A percentile compares a stretch with the other conserved stretches of the same genome.
Evolutionary conservation across 805 yeast species (phyloP).

Genomic region (Debaryomyces prosopidis): DNA sequence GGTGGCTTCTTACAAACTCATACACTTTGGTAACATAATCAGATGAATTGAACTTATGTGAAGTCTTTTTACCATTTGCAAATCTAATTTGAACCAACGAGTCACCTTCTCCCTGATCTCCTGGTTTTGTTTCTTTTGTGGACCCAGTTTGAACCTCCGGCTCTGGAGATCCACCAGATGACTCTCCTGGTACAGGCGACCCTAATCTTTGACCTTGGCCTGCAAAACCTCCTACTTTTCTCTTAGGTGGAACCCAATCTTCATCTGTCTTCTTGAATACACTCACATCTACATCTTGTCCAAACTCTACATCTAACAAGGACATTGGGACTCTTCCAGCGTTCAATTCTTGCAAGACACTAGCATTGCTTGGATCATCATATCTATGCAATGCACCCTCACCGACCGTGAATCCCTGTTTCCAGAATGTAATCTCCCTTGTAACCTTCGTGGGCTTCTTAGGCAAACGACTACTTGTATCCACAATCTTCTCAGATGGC

Average conservation of each 20-base stretch:
- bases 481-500: conserved; percentile 35
- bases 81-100: conserved; percentile 80
- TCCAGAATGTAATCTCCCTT: conserved; percentile 92
- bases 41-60: conserved; percentile 61
- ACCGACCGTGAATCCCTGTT: conserved; percentile 92
- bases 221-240: conserved; percentile 60
- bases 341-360: conserved; percentile 75
- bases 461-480: conserved; percentile 23
- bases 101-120: conserved; percentile 53
- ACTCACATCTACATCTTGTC: conserved; percentile 91
- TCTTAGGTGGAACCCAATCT: conserved; percentile 71
- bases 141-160: conserved; percentile 17
- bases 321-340: conserved; percentile 90
- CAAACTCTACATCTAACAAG: conserved; percentile 76
- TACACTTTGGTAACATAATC: conserved; percentile 69
- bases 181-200: conserved; percentile 81
- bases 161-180: conserved; percentile 29
- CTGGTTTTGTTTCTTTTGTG: conserved; percentile 18
- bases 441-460: conserved; percentile 51
- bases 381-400: conserved; percentile 85
- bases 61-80: conserved; percentile 74
- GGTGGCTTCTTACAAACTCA: conserved; percentile 57
- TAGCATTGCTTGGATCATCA: conserved; percentile 88
- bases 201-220: conserved; percentile 89
- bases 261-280: conserved; percentile 83